Percentiles rank a stretch among this genome's conserved stretches.
These are phyloP conservation scores for Polytrichum commune DNA, from an alignment of 225 moss, liverwort and hornwort genomes.

Conservation along the genomic window DNA sequence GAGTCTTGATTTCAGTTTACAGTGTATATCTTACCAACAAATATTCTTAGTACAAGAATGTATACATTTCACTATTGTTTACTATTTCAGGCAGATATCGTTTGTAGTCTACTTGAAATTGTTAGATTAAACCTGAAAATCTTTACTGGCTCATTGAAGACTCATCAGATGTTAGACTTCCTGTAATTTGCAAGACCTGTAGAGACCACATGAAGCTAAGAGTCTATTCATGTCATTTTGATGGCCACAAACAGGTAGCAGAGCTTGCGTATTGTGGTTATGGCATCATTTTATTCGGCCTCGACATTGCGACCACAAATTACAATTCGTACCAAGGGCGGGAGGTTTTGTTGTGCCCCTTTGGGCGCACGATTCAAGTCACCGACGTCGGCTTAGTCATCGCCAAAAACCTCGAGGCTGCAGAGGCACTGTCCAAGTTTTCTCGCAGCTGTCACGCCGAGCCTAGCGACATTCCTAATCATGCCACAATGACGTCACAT, in stretches of 20 bases:
- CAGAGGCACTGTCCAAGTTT: conserved; percentile 44
- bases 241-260: conserved; percentile 24
- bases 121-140: no score
- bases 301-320: conserved; percentile 27
- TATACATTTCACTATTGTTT: no score
- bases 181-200: no score
- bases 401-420: conserved; percentile 47
- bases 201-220: no score
- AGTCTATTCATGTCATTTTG: no score
- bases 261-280: conserved; percentile 44
- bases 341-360: conserved; percentile 40
- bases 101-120: no score
- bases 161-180: no score
- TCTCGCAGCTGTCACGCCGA: not conserved
- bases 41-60: no score
- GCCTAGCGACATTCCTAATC: not conserved
- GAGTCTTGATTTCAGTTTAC: no score
- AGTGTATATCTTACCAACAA: no score
- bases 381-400: conserved; percentile 54
- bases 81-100: no score
- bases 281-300: conserved; percentile 46
- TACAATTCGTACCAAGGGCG: conserved; percentile 20
- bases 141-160: no score
- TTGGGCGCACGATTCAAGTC: conserved; percentile 28
- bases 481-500: not conserved